Percentiles rank a stretch among this genome's conserved stretches.
Conservation (phyloP, 768 basidiomycete species). For the Tricholoma hemisulphureum region DNA sequence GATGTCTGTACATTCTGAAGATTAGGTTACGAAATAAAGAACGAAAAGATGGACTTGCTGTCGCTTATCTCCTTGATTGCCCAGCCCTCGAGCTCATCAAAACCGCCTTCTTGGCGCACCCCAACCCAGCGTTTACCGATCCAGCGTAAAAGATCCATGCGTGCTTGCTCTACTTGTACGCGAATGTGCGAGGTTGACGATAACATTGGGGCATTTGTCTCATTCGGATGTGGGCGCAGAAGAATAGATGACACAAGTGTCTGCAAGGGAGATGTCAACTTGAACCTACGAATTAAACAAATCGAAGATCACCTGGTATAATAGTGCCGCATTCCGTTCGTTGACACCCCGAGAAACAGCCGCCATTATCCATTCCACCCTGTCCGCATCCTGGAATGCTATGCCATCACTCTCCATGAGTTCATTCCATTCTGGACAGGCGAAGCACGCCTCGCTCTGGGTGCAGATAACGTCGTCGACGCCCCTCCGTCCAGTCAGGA, state of each 20-base stretch:
- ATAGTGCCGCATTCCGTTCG: constrained; percentile 58
- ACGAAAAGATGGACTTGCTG: constrained; percentile 38
- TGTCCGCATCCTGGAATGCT: constrained; percentile 74
- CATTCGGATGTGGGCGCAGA: constrained; percentile 62
- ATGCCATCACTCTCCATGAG: constrained; percentile 73
- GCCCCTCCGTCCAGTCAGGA: constrained; percentile 56
- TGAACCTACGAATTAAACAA: neutral
- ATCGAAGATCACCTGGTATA: constrained; percentile 67
- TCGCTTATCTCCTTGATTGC: constrained; percentile 84
- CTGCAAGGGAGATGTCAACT: constrained; percentile 32
- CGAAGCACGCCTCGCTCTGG: constrained; percentile 65
- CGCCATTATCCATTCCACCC: constrained; percentile 75
- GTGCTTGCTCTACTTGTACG: constrained; percentile 70
- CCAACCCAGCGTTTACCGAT: constrained; percentile 76
- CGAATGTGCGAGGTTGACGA: constrained; percentile 69
- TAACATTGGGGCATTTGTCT: constrained; percentile 60
- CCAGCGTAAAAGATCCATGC: constrained; percentile 65
- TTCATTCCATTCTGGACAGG: constrained; percentile 66
- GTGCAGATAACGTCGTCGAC: constrained; percentile 62
- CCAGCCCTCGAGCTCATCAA: constrained; percentile 83
- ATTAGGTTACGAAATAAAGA: neutral
- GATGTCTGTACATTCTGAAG: constrained; percentile 52
- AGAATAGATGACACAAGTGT: constrained; percentile 72
- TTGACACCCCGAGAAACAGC: constrained; percentile 59
- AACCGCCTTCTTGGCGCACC: constrained; percentile 75